Base-by-base conservation (phyloP, 345 rosid genomes). In the Durio zibethinus region DNA sequence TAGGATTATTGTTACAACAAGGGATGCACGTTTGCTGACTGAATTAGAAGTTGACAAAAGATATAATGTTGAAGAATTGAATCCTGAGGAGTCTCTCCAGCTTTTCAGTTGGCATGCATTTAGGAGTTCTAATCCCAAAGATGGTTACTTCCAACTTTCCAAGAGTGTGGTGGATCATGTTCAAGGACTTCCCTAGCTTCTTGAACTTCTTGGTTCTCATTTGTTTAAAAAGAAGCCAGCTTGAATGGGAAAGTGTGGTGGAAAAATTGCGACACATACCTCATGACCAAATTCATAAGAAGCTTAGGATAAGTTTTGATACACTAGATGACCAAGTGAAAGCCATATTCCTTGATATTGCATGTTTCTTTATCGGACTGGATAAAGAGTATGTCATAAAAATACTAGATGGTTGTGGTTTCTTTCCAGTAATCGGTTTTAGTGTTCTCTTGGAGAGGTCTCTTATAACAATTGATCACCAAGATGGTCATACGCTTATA, bases 321-420 rank as follows among this genome's bases (percentile, higher is more conserved):
- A 54, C 15, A 18, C 57, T 77, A 2, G 76, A 78, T 2, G 14
- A 57, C 3, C 47, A 71, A 4, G 0, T 0, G 4, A 20, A 60
- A 4, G 27, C 18, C 1, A 59, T 67, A 21, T 80, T 75, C 35
- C 42, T 80, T 14, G 82, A 79, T n/a, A 56, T 79, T 53, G 70
- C 78, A 2, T 74, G 75, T 66, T 79, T 79, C 27, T 74, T 65
- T 45, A 75, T 67, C 3, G 33, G 79, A 20, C n/a, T 53, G 12
- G 14, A 45, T 0, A 9, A 2, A 33, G 29, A 33, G 9, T 5
- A 3, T 15, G 60, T 54, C 4, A 21, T 57, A 16, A 57, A 10
- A 57, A 23, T 57, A 23, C 62, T 57, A 23, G 31, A 23, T 57
- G 62, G 15, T 6, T 23, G 31, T 57, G 62, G 62, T 1, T 57